Evolutionary conservation across 768 basidiomycete genomes (phyloP).

Genomic region (Leccinum aurantiacum): DNA sequence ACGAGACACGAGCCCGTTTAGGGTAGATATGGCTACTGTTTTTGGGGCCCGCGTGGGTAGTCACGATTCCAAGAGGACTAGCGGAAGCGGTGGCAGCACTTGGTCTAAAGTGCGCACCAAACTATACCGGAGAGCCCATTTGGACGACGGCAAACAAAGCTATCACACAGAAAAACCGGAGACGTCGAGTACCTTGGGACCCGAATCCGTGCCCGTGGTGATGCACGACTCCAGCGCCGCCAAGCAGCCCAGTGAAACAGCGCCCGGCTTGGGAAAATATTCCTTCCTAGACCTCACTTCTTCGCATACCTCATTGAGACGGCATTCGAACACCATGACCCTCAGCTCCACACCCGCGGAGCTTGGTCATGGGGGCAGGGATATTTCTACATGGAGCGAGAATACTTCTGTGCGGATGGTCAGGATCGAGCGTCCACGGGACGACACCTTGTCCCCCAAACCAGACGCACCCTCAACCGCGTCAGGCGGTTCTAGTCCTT

Average conservation of each 20-base stretch:
- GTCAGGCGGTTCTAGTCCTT: conserved; percentile 31
- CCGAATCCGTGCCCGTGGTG: conserved; percentile 33
- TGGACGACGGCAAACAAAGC: conserved; percentile 29
- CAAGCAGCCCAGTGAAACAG: conserved; percentile 20
- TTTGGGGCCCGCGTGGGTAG: conserved; percentile 19
- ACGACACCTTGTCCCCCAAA: conserved; percentile 16
- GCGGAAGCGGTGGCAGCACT: conserved; percentile 26
- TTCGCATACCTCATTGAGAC: conserved; percentile 25
- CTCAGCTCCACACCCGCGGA: conserved; percentile 31
- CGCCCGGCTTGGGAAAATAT: conserved; percentile 32
- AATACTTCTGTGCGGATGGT: conserved; percentile 19
- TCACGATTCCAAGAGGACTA: conserved; percentile 24
- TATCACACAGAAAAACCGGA: conserved; percentile 17
- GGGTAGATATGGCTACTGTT: conserved; percentile 39
- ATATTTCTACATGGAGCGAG: conserved; percentile 17
- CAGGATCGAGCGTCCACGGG: conserved; percentile 21
- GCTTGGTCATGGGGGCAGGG: conserved; percentile 19
- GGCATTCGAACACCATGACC: conserved; percentile 28
- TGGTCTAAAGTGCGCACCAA: conserved; percentile 33
- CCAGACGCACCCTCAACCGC: conserved; percentile 36
- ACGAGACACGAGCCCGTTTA: conserved; percentile 47
- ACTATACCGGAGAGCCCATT: conserved; percentile 33
- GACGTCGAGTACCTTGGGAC: conserved; percentile 24
- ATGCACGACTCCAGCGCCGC: conserved; percentile 26
- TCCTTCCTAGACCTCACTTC: conserved; percentile 34